Evolutionary conservation across 257 asterid genomes (phyloP).

Genomic region (Parsonsia alboflavescens): DNA sequence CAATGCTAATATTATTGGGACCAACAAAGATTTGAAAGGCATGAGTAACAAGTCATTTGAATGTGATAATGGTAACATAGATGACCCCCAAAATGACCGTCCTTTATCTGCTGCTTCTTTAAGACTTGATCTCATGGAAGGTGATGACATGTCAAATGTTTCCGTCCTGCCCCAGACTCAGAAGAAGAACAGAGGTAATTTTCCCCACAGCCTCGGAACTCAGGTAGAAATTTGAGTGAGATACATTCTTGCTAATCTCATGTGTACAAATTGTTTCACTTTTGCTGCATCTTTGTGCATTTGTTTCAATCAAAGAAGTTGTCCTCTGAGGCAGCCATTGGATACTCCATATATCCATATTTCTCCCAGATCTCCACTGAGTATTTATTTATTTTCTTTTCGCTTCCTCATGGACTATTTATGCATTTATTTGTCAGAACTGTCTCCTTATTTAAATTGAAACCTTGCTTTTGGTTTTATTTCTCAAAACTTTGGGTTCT

Average conservation of each 20-base stretch:
- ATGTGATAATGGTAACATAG: not conserved
- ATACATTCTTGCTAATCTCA: not conserved
- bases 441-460: not conserved
- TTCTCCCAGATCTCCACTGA: not conserved
- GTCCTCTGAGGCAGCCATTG: not conserved
- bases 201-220: not conserved
- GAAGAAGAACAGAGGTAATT: not conserved
- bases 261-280: not conserved
- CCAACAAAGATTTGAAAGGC: not conserved
- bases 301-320: not conserved
- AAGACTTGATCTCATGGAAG: not conserved
- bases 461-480: not conserved
- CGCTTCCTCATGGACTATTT: not conserved
- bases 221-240: not conserved
- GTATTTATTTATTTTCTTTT: not conserved
- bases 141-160: not conserved
- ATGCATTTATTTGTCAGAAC: not conserved
- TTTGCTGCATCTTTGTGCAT: not conserved
- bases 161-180: not conserved
- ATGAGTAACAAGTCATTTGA: not conserved
- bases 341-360: not conserved
- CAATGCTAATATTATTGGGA: not conserved
- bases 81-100: conserved; percentile 2
- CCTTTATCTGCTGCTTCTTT: not conserved
- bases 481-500: not conserved